Base-by-base conservation (phyloP, 305 asterid genomes). In the Withania somnifera region DNA sequence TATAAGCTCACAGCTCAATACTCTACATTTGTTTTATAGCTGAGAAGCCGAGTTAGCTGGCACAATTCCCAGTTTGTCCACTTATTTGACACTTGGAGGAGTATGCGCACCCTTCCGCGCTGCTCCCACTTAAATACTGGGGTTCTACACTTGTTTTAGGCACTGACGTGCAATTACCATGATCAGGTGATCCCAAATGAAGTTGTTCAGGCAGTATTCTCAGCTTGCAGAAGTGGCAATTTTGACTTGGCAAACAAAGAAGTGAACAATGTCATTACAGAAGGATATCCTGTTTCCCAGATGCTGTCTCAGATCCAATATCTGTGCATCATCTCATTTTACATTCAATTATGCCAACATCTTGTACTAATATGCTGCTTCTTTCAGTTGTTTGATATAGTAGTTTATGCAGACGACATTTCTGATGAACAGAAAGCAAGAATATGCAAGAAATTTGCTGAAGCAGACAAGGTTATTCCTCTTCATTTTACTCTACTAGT, bases 221-320 rank as follows among this genome's bases (percentile, higher is more conserved):
- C 88, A 78, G 95, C 99, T 84, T 96, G 99, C 88, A 87, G 58
- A 89, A 91, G 94, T 86, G 95, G 97, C 57, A 79, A 91, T 71
- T 95, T 94, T 84, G 99, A 95, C 90, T 81, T 78, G 82, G 96
- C 97, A n/a, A 94, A 95, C 89, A 93, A 86, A 85, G 97, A 94
- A 90, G 97, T 92, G 19, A 91, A 91, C 84, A 91, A 92, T 80
- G 91, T 92, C 75, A 90, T 93, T 67, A 97, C 98, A 19, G 99
- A 94, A 89, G 99, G 99, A 64, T 94, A 95, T 89, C 98, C 99
- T 38, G 97, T 83, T 85, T 91, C 98, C 86, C 98, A 93, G 90
- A 89, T 90, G 90, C 90, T 95, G 77, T 91, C 88, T 81, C 99
- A 94, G 97, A 98, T 95, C 40, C 78, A 10, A 67, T 85, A 42